Conservation (phyloP, 1,139 yeast genomes). For the Debaryomyces sp. region DNA sequence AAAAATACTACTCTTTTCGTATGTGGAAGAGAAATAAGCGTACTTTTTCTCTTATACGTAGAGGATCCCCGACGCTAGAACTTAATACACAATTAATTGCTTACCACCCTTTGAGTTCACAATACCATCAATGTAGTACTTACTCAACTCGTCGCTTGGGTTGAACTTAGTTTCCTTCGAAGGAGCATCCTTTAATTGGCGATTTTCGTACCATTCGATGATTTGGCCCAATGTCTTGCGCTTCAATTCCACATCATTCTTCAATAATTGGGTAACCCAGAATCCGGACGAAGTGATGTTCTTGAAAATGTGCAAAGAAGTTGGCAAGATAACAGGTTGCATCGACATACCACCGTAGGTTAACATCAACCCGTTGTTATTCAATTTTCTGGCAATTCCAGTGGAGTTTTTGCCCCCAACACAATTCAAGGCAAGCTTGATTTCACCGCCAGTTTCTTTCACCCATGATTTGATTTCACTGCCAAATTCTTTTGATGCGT, state of each 20-base stretch:
- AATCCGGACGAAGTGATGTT: slow-evolving; percentile 85
- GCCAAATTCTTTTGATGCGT: slow-evolving; percentile 65
- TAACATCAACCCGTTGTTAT: slow-evolving; percentile 66
- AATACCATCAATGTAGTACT: slow-evolving; percentile 56
- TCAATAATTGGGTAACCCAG: slow-evolving; percentile 87
- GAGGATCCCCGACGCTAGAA: background rate
- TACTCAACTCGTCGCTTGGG: slow-evolving; percentile 54
- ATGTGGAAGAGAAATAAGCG: no score
- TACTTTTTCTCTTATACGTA: background rate
- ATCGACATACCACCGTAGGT: slow-evolving; percentile 98
- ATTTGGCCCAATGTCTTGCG: slow-evolving; percentile 60
- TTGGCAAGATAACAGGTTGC: slow-evolving; percentile 89
- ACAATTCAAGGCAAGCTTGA: slow-evolving; percentile 84
- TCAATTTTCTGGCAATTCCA: slow-evolving; percentile 79
- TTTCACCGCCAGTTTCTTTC: slow-evolving; percentile 52
- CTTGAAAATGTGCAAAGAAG: slow-evolving; percentile 87
- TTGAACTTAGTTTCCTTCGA: slow-evolving; percentile 49
- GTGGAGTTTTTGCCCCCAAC: slow-evolving; percentile 90
- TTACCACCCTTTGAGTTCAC: slow-evolving; percentile 46
- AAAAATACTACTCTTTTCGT: background rate
- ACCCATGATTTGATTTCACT: slow-evolving; percentile 65
- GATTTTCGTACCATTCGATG: slow-evolving; percentile 66
- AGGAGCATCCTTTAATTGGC: slow-evolving; percentile 63
- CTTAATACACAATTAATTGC: slow-evolving; percentile 37
- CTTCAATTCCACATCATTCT: slow-evolving; percentile 65